Evolutionary conservation across 176 grass and related monocot genomes (phyloP), one percentile per base, ranked within the genome.

Genomic region (Eragrostis curvula): DNA sequence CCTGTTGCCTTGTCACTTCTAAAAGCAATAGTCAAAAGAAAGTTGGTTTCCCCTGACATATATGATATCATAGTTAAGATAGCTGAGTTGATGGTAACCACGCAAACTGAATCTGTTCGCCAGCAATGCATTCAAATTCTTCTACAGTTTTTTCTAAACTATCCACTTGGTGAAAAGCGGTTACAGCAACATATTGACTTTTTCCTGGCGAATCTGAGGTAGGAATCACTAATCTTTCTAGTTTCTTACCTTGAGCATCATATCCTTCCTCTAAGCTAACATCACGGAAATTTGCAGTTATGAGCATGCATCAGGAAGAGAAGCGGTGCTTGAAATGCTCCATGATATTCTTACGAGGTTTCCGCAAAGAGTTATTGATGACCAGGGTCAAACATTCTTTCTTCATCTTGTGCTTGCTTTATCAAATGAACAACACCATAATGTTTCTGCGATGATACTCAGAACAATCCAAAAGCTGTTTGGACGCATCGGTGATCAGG

Each of bases 161-260:
- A 95, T 84, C 88, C 60, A 52, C 90, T 98, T 78, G 93, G 92
- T 29, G 90, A 95, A 73, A 95, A 98, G 85, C 80, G 90, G 28
- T 57, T 98, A 79, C 90, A 93, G 32, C 96, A 98, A 65, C 96
- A 98, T 89, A 84, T 95, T 85, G 96, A 98, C 78, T 98, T 98
- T 85, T 89, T 98, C 78, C 84, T 98, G 17, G 61, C 84, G 60
- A 98, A 98, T 84, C 84, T 98, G 61, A 93, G 92, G 96, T 85
- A 90, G 57, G 83, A 67, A 86, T 80, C 17, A 70, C 20, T 25
- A 67, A 81, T 77, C 13, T 74, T 16, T 20, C 14, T 51, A 52
- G 17, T 28, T 69, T 12, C 59, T 70, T 65, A 39, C 40, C 30
- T 79, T 87, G 42, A 52, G 23, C 42, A 43, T 46, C 57, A 42